Evolutionary conservation across 73 alveolate genomes (phyloP).

Genomic region (Paramecium sexaurelia): DNA sequence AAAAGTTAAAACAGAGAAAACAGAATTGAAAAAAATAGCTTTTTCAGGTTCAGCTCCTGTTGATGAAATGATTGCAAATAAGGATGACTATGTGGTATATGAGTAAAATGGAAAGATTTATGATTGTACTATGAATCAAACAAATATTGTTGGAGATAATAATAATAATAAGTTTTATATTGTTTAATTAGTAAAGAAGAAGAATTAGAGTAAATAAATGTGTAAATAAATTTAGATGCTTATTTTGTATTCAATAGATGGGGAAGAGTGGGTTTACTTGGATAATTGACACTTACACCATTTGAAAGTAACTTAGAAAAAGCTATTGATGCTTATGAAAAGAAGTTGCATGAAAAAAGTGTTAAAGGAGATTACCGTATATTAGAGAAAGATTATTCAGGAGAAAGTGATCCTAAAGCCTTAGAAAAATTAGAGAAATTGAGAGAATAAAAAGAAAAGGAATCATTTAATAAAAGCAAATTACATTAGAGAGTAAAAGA

Average conservation of each 20-base stretch:
- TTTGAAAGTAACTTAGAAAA: background rate
- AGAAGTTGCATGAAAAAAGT: constrained; percentile 44
- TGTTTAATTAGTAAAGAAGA: constrained; percentile 25
- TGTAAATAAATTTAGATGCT: background rate
- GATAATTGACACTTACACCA: background rate
- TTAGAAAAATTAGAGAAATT: background rate
- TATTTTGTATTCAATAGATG: constrained; percentile 51
- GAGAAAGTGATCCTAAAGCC: constrained; percentile 48
- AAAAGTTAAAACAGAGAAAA: background rate
- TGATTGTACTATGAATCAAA: constrained; percentile 49
- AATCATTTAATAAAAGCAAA: constrained; percentile 33
- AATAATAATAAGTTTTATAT: constrained; percentile 61
- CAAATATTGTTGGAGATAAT: constrained; percentile 26
- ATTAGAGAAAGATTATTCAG: constrained; percentile 49
- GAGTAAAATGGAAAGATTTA: constrained; percentile 8
- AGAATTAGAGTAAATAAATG: background rate
- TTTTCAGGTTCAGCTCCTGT: constrained; percentile 62
- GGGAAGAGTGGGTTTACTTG: constrained; percentile 65
- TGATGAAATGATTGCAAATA: background rate
- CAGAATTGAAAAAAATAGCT: background rate
- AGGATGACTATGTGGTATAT: constrained; percentile 34
- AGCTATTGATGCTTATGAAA: background rate
- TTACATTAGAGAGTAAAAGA: constrained; percentile 58
- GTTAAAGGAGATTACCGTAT: constrained; percentile 55
- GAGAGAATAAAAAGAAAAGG: constrained; percentile 21